Conservation (phyloP, 495 filamentous ascomycete species). For the Parathielavia hyrcaniae region DNA sequence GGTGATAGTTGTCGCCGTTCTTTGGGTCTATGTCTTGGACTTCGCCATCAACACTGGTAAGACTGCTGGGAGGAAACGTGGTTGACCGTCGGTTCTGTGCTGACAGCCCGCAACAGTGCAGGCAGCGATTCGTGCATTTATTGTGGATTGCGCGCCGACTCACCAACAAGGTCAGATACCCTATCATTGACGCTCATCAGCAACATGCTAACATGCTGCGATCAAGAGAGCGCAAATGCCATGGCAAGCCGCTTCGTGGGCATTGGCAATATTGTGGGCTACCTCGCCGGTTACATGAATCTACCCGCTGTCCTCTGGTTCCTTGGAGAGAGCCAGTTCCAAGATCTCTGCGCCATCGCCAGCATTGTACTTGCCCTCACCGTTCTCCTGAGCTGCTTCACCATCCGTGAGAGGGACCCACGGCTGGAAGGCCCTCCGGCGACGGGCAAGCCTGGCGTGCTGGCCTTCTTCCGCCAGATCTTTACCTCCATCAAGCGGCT, state of each 20-base stretch:
- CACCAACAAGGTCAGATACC: constrained; percentile 65
- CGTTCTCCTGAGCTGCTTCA: constrained; percentile 55
- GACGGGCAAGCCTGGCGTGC: constrained; percentile 54
- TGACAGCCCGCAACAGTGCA: constrained; percentile 52
- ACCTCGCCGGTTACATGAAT: constrained; percentile 72
- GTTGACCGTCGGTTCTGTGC: constrained; percentile 1
- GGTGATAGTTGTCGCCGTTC: constrained; percentile 66
- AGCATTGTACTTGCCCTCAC: constrained; percentile 62
- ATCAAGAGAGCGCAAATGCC: constrained; percentile 67
- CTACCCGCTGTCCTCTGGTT: constrained; percentile 65
- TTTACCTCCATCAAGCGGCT: constrained; percentile 68
- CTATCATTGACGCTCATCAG: not conserved
- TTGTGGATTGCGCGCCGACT: constrained; percentile 80
- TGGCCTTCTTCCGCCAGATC: constrained; percentile 71
- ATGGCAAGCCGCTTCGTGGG: constrained; percentile 79
- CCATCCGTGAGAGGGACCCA: constrained; percentile 73
- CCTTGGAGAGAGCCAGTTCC: constrained; percentile 80
- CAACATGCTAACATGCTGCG: constrained; percentile 11
- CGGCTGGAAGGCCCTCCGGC: constrained; percentile 57
- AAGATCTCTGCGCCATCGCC: constrained; percentile 78
- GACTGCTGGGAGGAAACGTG: constrained; percentile 12
- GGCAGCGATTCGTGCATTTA: constrained; percentile 81
- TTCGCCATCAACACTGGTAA: constrained; percentile 88
- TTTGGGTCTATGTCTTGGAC: constrained; percentile 78
- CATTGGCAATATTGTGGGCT: constrained; percentile 80